Evolutionary conservation across 345 rosid species (phyloP), one percentile per base, ranked within the genome.

Genomic region (Pugionium dolabratum): DNA sequence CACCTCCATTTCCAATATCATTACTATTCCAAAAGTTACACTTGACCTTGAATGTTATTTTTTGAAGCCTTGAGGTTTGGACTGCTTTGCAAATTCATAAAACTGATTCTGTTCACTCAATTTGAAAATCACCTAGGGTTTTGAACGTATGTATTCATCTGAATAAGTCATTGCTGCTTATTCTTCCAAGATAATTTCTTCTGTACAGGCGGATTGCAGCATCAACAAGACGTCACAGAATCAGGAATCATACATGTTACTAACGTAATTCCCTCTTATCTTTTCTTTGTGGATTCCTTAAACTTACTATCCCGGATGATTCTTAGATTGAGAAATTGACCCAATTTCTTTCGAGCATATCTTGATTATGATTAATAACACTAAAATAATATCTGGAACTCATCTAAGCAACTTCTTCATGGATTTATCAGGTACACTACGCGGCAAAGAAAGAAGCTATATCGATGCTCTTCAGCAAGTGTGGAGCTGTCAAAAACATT

Each of bases 371-470:
- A 18, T 18, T 18, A 18, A 18, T 18, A 18, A 18, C 18, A 18
- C 18, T 18, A 18, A 18, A 18, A 18, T 18, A 18, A 18, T 18
- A 18, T 18, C 6, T 40, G 50, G 30, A 56, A 64, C 44, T 42
- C 36, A 43, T 52, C 6, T 32, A 49, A 41, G 8, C 18, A 36
- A 29, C 37, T 35, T 32, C 2, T 11, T 1, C 36, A 33, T 56
- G 52, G 40, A 32, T 52, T 50, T 53, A 7, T 57, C 73, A 81
- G 84, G 82, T 81, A 51, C 62, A 78, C 65, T 66, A 78, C 70
- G 79, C 77, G 53, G 80, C 79, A 49, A 66, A 26, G 4, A 67
- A 46, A 59, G 78, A 73, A 76, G 79, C 77, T 39, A 59, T 81
- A 70, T 49, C 54, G 5, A 73, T 58, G 67, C 60, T 75, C 6